Base-by-base conservation (phyloP, 2,329 filamentous ascomycete species). In the Zymoseptoria pseudotritici region DNA sequence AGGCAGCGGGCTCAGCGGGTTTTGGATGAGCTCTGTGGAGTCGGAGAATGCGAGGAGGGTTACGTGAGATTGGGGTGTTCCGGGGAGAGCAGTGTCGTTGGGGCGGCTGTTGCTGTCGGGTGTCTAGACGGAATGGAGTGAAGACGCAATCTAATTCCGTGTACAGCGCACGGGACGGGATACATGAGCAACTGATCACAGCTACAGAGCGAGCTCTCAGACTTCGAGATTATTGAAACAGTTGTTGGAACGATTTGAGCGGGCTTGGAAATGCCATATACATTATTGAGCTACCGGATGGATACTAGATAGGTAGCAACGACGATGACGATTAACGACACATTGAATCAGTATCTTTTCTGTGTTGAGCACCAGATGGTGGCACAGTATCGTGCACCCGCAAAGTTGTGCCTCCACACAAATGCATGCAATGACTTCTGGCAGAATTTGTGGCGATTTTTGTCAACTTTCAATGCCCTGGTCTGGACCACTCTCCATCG, bases 21-120 rank as follows among this genome's bases (percentile, higher is more conserved):
- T 66, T 75, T 92, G 53, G 79, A 90, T 67, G 76, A 79, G 49
- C 76, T 92, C 8, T 80, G 67, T 54, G 74, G 64, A 59, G 71
- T 68, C 67, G 77, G 71, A 55, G 76, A 71, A 62, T 78, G 66
- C 53, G 70, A 67, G 26, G 66, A 67, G 63, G 75, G 75, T 19
- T 73, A 76, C 2, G 82, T 91, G 21, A 80, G 83, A 56, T 78
- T 92, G 22, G 85, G 89, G 55, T 81, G 86, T 54, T 87, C 88
- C 11, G 80, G 85, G 58, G 89, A 92, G 74, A 90, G 88, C 68
- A 89, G 88, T 1, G 80, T 92, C 57, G 81, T 88, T 51, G 89
- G 89, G 2, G 89, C 89, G 3, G 89, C 88, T 1, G 87, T 92
- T 13, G 86, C 88, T 1, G 79, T 69, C 9, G 66, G 64, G 49